Evolutionary conservation across 768 basidiomycete genomes (phyloP).

Genomic region (Clathrus columnatus): DNA sequence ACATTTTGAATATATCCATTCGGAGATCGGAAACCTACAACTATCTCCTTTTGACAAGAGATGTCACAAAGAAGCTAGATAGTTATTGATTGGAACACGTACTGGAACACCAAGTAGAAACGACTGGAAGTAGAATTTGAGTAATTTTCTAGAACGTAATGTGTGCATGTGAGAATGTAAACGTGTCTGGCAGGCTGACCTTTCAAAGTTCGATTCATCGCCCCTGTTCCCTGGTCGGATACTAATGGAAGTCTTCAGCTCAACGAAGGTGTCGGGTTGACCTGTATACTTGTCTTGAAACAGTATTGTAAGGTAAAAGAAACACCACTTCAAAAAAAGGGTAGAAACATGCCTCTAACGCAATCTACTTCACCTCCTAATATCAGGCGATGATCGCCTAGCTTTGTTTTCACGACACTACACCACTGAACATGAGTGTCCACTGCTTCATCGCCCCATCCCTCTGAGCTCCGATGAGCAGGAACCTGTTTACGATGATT

Average conservation of each 20-base stretch:
- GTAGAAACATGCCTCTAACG: constrained; percentile 41
- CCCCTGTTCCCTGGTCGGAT: constrained; percentile 44
- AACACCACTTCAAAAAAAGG: constrained; percentile 9
- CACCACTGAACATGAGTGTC: constrained; percentile 91
- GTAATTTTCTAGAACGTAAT: constrained; percentile 55
- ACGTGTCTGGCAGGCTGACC: constrained; percentile 34
- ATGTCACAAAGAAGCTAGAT: not conserved
- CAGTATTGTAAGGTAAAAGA: too few relatives aligned
- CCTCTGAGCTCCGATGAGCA: constrained; percentile 21
- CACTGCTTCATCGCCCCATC: constrained; percentile 68
- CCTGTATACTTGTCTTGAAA: constrained; percentile 49
- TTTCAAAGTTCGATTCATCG: constrained; percentile 72
- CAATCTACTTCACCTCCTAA: constrained; percentile 92
- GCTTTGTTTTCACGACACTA: constrained; percentile 77
- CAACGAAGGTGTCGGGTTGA: constrained; percentile 62
- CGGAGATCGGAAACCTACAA: constrained; percentile 82
- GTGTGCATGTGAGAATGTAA: not conserved
- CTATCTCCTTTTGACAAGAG: constrained; percentile 56
- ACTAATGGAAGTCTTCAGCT: constrained; percentile 76
- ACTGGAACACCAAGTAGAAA: constrained; percentile 89
- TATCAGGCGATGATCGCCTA: constrained; percentile 60
- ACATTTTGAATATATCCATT: constrained; percentile 56
- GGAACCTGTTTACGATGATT: constrained; percentile 16
- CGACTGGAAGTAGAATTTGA: constrained; percentile 89
- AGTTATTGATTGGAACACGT: constrained; percentile 20